Evolutionary conservation across 176 grass and related monocot genomes (phyloP), one percentile per base, ranked within the genome.

Genomic region (Phoenix dactylifera): DNA sequence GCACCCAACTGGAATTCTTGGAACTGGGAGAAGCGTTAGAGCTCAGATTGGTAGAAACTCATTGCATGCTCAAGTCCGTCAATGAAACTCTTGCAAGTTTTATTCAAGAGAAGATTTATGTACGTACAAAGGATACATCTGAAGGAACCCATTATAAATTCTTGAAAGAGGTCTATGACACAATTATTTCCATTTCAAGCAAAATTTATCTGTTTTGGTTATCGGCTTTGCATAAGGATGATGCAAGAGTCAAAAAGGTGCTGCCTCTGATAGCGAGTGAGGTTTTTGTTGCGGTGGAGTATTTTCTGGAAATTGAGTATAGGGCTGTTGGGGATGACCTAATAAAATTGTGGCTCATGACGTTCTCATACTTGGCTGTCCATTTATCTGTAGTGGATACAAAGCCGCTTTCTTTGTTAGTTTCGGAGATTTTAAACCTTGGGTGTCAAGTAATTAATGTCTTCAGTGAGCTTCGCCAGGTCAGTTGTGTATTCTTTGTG

Each of bases 391-490:
- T 79, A 16, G 63, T 82, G 73, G 79, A 80, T 55, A 80, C 77
- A 76, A 80, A 79, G 59, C 76, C 78, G 4, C 66, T 52, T 18
- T 67, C 73, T 49, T 84, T 89, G 60, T 64, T 92, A 70, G 63
- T 75, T 75, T 85, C 82, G 65, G 77, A 80, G 62, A 92, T 98
- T 76, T 80, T 81, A 74, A 76, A 79, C 55, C 70, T 92, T 69
- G 72, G 84, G 14, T 75, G 76, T 48, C 84, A 80, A 77, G 58
- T 92, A 44, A 98, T 92, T 74, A 75, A 55, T 60, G 77, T 83
- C 72, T 98, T 80, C 67, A 78, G 84, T 26, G 93, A 98, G 67
- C 93, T 98, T 86, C 87, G 93, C 52, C 87, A 92, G 84, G 93
- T 97, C 71, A 54, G 86, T 89, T 69, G 74, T 64, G 35, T 69